Base-by-base conservation (phyloP, 345 rosid species). In the Gossypium turneri region DNA sequence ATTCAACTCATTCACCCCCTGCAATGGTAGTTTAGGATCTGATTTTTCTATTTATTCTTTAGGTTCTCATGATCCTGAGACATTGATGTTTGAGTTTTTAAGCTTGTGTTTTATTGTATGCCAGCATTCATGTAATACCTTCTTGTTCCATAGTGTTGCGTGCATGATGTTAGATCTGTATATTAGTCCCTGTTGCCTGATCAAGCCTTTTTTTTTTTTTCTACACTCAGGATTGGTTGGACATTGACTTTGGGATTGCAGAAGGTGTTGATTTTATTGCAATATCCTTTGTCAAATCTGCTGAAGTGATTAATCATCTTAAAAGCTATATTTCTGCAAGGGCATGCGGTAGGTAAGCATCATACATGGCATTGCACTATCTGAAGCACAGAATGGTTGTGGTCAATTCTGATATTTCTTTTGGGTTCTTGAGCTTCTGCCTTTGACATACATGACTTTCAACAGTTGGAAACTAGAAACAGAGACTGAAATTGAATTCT, bases 251-350 rank as follows among this genome's bases (percentile, higher is more conserved):
- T 87, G 98, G 97, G 50, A 89, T 96, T n/a, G 89, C 92, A 16
- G 98, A 90, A 88, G 93, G 91, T 58, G 99, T 93, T 76, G 99
- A 96, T 79, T 96, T 96, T 80, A 90, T 96, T 74, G 99, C 99
- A 22, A 87, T 96, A 79, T 96, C 99, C 52, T 96, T 96, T 81
- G 98, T 96, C 79, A 96, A 96, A 82, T 96, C 99, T 20, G 98
- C 99, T 70, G 99, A 96, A 87, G 98, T 96, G 68, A 89, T 96
- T 77, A 84, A 84, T 72, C 99, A 96, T 83, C 97, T 96, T 50
- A 96, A 92, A 73, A 93, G 97, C 82, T 96, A 96, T 80, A 88
- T 96, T 79, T 97, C 97, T 61, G 99, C 99, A 51, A 92, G 87
- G 65, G 81, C 99, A 71, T 88, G 81, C 73, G 90, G 83, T 81